Evolutionary conservation across 345 rosid species (phyloP).

Genomic region (Leavenworthia alabamica): DNA sequence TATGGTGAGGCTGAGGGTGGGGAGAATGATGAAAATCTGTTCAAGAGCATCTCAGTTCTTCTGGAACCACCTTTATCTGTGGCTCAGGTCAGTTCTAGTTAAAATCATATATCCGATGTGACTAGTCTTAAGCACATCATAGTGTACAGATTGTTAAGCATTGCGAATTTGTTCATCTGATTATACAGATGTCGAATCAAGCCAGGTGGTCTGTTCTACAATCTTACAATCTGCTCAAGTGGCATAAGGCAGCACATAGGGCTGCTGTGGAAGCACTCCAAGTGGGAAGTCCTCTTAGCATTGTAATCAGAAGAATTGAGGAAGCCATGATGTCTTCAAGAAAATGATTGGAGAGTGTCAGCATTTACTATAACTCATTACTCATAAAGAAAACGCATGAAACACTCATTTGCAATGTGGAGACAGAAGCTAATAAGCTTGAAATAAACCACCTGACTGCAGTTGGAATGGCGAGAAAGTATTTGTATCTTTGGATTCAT

Average conservation of each 20-base stretch:
- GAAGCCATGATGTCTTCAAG: slow-evolving; percentile 64
- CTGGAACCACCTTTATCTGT: slow-evolving; percentile 75
- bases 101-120: neutral
- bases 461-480: neutral
- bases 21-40: slow-evolving; percentile 90
- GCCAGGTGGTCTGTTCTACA: slow-evolving; percentile 91
- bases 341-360: slow-evolving; percentile 18
- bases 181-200: slow-evolving; percentile 88
- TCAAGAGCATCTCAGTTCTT: slow-evolving; percentile 78
- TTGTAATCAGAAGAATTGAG: slow-evolving; percentile 68
- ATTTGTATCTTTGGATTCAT: slow-evolving; percentile 12
- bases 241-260: slow-evolving; percentile 71
- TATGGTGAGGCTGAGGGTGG: slow-evolving; percentile 96
- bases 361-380: neutral
- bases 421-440: slow-evolving; percentile 2
- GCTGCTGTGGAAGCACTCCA: slow-evolving; percentile 83
- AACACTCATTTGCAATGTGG: neutral
- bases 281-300: slow-evolving; percentile 66
- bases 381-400: neutral
- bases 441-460: slow-evolving; percentile 14
- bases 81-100: slow-evolving; percentile 47
- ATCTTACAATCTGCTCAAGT: slow-evolving; percentile 83
- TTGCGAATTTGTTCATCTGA: neutral
- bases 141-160: neutral
- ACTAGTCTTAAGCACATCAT: neutral